These are phyloP conservation scores for Pythium biforme DNA, from an alignment of 352 stramenopile species.

Conservation along the genomic window DNA sequence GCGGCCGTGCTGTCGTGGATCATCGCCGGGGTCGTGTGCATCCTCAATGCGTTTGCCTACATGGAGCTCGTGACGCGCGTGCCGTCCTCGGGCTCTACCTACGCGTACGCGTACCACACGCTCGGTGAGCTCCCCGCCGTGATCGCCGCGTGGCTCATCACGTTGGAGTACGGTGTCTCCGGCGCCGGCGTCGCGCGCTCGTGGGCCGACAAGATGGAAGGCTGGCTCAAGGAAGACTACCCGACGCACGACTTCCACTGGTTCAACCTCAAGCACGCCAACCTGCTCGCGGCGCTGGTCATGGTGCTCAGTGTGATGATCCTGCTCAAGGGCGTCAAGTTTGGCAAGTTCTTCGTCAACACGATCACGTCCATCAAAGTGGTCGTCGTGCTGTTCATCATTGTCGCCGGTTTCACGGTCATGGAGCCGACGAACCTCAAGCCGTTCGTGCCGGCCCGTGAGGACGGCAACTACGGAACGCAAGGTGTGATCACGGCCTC, in stretches of 20 bases:
- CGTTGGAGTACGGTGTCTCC: constrained; percentile 91
- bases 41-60: constrained; percentile 85
- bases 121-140: constrained; percentile 92
- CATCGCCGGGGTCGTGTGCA: constrained; percentile 79
- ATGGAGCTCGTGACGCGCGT: constrained; percentile 88
- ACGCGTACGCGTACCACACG: constrained; percentile 92
- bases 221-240: constrained; percentile 55
- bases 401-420: constrained; percentile 78
- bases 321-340: constrained; percentile 79
- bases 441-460: constrained; percentile 70
- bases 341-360: constrained; percentile 89
- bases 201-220: constrained; percentile 90
- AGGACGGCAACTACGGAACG: constrained; percentile 34
- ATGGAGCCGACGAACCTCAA: constrained; percentile 83
- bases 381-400: constrained; percentile 91
- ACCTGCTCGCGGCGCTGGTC: constrained; percentile 58
- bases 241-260: constrained; percentile 41
- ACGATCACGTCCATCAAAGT: constrained; percentile 84
- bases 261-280: constrained; percentile 59
- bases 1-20: constrained; percentile 79
- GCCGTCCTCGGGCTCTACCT: constrained; percentile 87
- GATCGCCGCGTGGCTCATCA: constrained; percentile 83
- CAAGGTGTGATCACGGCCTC: constrained; percentile 76
- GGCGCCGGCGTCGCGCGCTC: constrained; percentile 89
- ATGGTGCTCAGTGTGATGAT: constrained; percentile 68